Percentiles rank a stretch among this genome's conserved stretches.
Evolutionary conservation across 768 basidiomycete genomes (phyloP).

Genomic region (Podaxis mareebaensis): DNA sequence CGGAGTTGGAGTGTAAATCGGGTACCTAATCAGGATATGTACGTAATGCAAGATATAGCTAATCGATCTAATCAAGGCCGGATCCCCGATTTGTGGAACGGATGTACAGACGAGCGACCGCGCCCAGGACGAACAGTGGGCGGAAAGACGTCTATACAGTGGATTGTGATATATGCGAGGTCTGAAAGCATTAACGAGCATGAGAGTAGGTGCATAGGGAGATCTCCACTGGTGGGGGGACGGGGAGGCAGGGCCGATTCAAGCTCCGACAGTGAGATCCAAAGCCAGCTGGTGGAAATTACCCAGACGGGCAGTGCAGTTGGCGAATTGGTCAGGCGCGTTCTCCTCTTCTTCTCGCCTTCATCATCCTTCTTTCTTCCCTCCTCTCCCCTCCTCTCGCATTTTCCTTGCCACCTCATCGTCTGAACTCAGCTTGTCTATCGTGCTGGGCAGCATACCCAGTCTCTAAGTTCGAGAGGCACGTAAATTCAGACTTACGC

Average conservation of each 20-base stretch:
- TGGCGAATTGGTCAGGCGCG: conserved; percentile 17
- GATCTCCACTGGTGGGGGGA: not conserved
- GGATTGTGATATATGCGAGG: not conserved
- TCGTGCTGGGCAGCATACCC: not conserved
- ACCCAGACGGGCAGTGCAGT: conserved; percentile 17
- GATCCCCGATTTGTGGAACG: conserved; percentile 8
- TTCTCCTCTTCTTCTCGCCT: conserved; percentile 19
- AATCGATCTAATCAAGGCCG: conserved; percentile 15
- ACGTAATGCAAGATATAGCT: conserved; percentile 15
- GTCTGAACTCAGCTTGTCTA: not conserved
- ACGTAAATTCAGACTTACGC: not conserved
- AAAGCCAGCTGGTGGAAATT: conserved; percentile 18
- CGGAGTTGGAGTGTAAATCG: conserved; percentile 16
- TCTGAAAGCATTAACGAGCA: not conserved
- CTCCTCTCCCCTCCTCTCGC: conserved; percentile 6
- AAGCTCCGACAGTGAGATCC: conserved; percentile 19
- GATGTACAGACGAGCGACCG: not conserved
- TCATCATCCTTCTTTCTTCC: conserved; percentile 16
- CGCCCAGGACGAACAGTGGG: not conserved
- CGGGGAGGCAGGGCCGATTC: conserved; percentile 9
- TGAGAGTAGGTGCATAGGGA: not conserved
- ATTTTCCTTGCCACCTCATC: not conserved
- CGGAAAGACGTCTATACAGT: not conserved
- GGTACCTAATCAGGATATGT: conserved; percentile 16
- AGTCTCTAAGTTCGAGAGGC: not conserved